Base-by-base conservation (phyloP, 768 basidiomycete genomes). In the Fibroporia radiculosa region DNA sequence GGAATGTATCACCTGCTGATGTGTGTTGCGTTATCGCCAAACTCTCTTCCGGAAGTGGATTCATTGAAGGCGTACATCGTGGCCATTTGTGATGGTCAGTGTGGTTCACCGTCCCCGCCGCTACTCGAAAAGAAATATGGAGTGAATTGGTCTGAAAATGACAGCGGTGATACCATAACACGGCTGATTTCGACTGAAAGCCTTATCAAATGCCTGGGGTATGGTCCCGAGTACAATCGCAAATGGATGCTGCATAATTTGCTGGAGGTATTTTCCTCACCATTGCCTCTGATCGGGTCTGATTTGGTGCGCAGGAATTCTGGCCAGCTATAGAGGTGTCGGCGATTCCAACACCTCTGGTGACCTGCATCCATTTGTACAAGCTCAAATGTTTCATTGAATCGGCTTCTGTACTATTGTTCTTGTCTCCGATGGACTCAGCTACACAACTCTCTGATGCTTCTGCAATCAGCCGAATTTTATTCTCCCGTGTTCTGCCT, bases 61-160 rank as follows among this genome's bases (percentile, higher is more conserved):
- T 49, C 69, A 3, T 44, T 75, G 3, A 61, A 64, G 31, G 72
- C 73, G 3, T 59, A 76, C 12, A 66, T 82, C 22, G 50, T 57
- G 1, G 64, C 72, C 22, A 62, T 79, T n/a, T 55, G 66, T 26
- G 58, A 60, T 18, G 77, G 76, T 1, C 65, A 65, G 33, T 69
- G 73, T 45, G 77, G 75, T 7, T 67, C 72, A 31, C 61, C 83
- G 3, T 71, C 75, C 14, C 55, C 64, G 23, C 58, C 63, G 4
- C 58, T 67, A 5, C 51, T 82, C 3, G 71, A 77, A 54, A 71
- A 74, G 44, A 71, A 74, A 40, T 82, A 78, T 52, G 73, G 61
- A 3, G 67, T 48, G 56, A 59, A 33, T 47, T 60, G 50, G 53
- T 59, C 53, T 19, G 48, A 52, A 27, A 35, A 39, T 6, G 67